Percentiles rank a stretch among this genome's conserved stretches.
Evolutionary conservation across 2,329 filamentous ascomycete species (phyloP).

Genomic region (Hyphodiscus sp.): DNA sequence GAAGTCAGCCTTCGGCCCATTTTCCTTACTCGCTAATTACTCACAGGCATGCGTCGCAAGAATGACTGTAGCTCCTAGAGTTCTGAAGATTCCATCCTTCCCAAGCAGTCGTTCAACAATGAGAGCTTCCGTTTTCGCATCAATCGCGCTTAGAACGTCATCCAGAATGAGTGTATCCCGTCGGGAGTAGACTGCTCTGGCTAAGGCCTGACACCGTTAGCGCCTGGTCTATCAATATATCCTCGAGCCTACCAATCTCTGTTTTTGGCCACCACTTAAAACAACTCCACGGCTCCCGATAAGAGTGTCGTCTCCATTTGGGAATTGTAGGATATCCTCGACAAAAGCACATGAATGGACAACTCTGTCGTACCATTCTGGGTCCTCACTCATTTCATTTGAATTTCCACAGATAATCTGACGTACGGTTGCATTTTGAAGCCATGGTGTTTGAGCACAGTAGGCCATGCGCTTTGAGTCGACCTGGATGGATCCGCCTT

Average conservation of each 20-base stretch:
- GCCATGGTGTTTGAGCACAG: slow-evolving; percentile 39
- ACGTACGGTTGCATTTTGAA: slow-evolving; percentile 34
- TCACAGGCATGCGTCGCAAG: slow-evolving; percentile 18
- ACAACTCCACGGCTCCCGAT: slow-evolving; percentile 29
- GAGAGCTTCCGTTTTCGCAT: slow-evolving; percentile 14
- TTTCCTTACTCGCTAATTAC: too few relatives aligned
- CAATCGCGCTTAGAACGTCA: slow-evolving; percentile 22
- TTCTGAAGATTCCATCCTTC: slow-evolving; percentile 10
- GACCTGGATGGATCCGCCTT: slow-evolving; percentile 4
- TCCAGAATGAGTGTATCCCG: slow-evolving; percentile 18
- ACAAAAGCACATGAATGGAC: slow-evolving; percentile 17
- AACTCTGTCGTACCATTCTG: slow-evolving; percentile 20
- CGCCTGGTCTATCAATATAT: neutral
- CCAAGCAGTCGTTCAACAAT: slow-evolving; percentile 15
- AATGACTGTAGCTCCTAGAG: slow-evolving; percentile 27
- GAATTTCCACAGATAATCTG: slow-evolving; percentile 1
- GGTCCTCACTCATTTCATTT: slow-evolving; percentile 17
- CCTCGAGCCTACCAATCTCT: slow-evolving; percentile 15
- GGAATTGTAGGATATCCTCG: slow-evolving; percentile 18
- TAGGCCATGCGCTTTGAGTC: slow-evolving; percentile 29
- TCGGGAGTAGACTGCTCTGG: slow-evolving; percentile 16
- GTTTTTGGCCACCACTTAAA: slow-evolving; percentile 24
- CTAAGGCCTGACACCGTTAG: slow-evolving; percentile 35
- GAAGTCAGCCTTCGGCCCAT: neutral
- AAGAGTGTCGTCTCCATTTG: slow-evolving; percentile 22